Evolutionary conservation across 495 filamentous ascomycete genomes (phyloP).

Genomic region (Opeltia flavorubescens): DNA sequence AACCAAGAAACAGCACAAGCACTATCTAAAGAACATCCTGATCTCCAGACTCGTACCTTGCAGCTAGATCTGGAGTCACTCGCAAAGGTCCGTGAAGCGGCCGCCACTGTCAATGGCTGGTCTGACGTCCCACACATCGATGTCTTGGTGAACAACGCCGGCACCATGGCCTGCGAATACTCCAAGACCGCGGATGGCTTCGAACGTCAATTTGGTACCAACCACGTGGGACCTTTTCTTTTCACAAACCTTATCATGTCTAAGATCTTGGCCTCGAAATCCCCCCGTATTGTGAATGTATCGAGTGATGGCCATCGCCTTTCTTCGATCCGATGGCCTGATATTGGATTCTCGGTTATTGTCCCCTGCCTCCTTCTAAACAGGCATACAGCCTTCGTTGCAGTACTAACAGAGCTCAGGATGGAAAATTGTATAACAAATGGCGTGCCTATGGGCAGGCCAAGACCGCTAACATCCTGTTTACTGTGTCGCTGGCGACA

Average conservation of each 20-base stretch:
- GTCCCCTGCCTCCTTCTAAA: neutral
- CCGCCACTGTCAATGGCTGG: constrained; percentile 28
- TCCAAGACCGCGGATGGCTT: constrained; percentile 22
- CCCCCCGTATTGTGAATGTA: constrained; percentile 18
- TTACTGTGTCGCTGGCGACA: constrained; percentile 23
- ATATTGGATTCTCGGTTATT: constrained; percentile 35
- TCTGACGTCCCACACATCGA: constrained; percentile 25
- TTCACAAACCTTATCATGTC: constrained; percentile 32
- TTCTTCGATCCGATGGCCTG: constrained; percentile 31
- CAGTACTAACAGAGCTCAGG: constrained; percentile 16
- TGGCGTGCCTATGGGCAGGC: constrained; percentile 41
- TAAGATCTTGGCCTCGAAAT: constrained; percentile 17
- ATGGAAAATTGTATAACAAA: constrained; percentile 35
- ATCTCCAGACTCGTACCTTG: constrained; percentile 18
- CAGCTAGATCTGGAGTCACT: constrained; percentile 25
- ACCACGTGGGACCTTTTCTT: constrained; percentile 22
- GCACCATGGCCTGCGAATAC: constrained; percentile 19
- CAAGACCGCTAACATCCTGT: constrained; percentile 32
- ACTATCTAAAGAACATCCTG: neutral
- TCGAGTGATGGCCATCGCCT: constrained; percentile 26
- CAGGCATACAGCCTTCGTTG: neutral
- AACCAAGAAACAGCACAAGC: neutral
- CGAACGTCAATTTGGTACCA: constrained; percentile 19
- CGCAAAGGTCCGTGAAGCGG: constrained; percentile 29
- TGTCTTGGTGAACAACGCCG: constrained; percentile 21